Conservation (phyloP, 1,284 basidiomycete species). For the Vanrija sp. region DNA sequence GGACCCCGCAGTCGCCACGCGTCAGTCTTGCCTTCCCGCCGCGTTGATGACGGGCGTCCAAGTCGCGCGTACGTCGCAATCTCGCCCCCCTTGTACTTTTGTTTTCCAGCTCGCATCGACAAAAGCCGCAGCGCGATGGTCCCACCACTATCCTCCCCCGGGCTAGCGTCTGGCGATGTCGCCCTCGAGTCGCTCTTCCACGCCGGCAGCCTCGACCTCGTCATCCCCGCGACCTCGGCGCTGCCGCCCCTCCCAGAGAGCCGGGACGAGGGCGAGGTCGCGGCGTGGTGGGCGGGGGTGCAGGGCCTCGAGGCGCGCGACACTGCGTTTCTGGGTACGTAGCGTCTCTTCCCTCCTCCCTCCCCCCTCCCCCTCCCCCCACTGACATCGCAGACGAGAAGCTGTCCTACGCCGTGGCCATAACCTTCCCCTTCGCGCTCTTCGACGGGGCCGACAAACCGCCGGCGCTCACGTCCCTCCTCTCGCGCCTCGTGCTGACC, state of each 20-base stretch:
- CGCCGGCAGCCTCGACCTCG: slow-evolving; percentile 59
- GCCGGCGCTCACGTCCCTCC: slow-evolving; percentile 3
- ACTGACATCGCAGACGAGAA: slow-evolving; percentile 59
- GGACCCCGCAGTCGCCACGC: background rate
- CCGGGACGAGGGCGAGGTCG: slow-evolving; percentile 39
- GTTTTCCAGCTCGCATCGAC: background rate
- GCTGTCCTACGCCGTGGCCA: slow-evolving; percentile 61
- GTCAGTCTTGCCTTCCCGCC: background rate
- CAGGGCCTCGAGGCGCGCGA: slow-evolving; percentile 50
- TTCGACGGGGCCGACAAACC: background rate
- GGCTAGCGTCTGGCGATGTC: background rate
- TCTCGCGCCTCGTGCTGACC: slow-evolving; percentile 56
- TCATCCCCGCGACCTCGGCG: slow-evolving; percentile 60
- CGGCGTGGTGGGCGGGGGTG: slow-evolving; percentile 58
- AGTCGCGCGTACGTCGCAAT: background rate
- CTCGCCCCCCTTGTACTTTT: background rate
- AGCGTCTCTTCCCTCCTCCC: background rate
- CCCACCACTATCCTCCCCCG: no score
- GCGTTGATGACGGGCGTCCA: background rate
- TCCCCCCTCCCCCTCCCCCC: slow-evolving; percentile 5
- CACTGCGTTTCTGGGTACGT: slow-evolving; percentile 61
- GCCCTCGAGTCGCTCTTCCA: slow-evolving; percentile 64
- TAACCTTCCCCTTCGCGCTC: slow-evolving; percentile 52
- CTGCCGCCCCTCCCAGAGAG: slow-evolving; percentile 28
- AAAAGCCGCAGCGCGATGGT: no score